Evolutionary conservation across 345 rosid genomes (phyloP).

Genomic region (Bretschneidera sinensis): DNA sequence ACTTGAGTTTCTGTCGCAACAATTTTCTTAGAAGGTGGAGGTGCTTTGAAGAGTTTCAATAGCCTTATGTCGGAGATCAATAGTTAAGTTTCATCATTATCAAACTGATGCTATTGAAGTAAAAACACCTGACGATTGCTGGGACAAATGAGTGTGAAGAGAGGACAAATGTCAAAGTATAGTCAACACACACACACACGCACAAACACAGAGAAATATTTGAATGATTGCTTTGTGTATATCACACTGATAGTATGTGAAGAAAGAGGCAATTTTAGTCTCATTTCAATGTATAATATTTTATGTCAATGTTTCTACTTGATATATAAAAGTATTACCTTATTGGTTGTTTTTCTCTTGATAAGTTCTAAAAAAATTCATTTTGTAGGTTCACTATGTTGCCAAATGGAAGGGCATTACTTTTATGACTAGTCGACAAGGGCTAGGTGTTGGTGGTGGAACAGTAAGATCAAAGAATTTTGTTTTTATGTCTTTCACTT

Average conservation of each 20-base stretch:
- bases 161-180: no score
- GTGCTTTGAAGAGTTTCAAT: no score
- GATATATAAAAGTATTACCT: background rate
- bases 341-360: background rate
- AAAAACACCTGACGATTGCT: no score
- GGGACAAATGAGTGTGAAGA: no score
- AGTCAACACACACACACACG: no score
- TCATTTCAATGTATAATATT: background rate
- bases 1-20: no score
- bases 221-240: background rate
- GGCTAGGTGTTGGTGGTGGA: constrained; percentile 95
- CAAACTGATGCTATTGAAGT: no score
- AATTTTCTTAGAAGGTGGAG: no score
- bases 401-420: constrained; percentile 95
- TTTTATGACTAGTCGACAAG: constrained; percentile 97
- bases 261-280: background rate
- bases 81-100: background rate
- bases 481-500: background rate
- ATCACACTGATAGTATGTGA: background rate
- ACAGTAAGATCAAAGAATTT: constrained; percentile 45
- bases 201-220: no score
- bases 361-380: background rate
- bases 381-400: constrained; percentile 81
- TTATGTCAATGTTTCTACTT: background rate
- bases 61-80: no score